phyloP scores from a whole-genome alignment of 768 basidiomycete genomes.

The Collybiopsis luxurians region DNA sequence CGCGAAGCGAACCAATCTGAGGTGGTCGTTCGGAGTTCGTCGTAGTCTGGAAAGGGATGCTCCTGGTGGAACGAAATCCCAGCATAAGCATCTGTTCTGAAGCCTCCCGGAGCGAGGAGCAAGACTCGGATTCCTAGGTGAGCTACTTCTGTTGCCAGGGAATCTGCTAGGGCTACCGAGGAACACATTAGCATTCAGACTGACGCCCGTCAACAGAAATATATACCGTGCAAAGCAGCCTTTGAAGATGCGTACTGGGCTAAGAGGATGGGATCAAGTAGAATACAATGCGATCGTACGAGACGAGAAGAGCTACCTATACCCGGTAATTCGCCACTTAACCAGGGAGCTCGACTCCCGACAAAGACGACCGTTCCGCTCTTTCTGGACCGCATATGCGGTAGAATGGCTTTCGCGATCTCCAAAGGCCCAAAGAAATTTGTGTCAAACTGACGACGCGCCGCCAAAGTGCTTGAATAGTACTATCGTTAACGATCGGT shows the following conservation, averaged over 20 bases:
- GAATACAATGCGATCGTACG: too few species aligned
- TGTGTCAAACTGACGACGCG: conserved; percentile 36
- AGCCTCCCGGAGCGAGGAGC: conserved; percentile 4
- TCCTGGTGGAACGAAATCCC: conserved; percentile 24
- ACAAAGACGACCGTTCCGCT: conserved; percentile 45
- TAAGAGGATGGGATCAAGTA: too few species aligned
- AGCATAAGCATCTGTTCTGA: not conserved
- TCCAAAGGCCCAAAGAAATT: conserved; percentile 54
- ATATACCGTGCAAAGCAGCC: not conserved
- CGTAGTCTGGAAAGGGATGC: conserved; percentile 48
- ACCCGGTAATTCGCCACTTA: conserved; percentile 29
- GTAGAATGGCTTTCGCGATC: conserved; percentile 50
- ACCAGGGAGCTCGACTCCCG: conserved; percentile 58
- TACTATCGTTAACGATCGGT: too few species aligned
- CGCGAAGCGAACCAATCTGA: conserved; percentile 30
- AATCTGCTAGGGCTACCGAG: not conserved
- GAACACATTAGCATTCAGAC: too few species aligned
- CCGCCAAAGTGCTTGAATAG: conserved; percentile 8
- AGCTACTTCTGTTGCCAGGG: not conserved
- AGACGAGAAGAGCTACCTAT: too few species aligned
- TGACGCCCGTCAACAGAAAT: not conserved
- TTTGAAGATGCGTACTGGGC: conserved; percentile 3
- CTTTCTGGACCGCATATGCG: conserved; percentile 45
- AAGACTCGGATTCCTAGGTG: conserved; percentile 2
- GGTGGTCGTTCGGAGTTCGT: conserved; percentile 35